Base-by-base conservation (phyloP, 768 basidiomycete genomes). In the Boletus sensibilis region DNA sequence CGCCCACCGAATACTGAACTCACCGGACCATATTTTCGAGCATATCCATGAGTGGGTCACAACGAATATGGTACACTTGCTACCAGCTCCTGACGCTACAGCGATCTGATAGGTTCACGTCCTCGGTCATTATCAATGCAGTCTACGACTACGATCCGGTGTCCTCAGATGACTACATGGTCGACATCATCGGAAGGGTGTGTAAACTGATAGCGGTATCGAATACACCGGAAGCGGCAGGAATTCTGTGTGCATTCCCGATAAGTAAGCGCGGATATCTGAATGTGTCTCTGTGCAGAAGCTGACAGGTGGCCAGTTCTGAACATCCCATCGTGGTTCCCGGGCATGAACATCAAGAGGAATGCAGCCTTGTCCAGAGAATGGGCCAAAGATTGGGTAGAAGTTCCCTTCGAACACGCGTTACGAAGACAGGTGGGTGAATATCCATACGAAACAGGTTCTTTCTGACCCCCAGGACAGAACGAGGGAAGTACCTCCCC, bases 41-140 rank as follows among this genome's bases (percentile, higher is more conserved):
- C 56, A 58, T 42, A 40, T 65, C 12, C 47, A 52, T 13, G 49
- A 57, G 62, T 64, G 33, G 16, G 57, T 55, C 25, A 38, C 13
- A 6, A 27, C 59, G 57, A 64, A 65, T 72, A 14, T 29, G 21
- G 9, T 27, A 41, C 9, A 11, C 20, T 20, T 25, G 42, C 27
- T 33, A 7, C 27, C 39, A 16, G 18, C 9, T 41, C 13, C 23
- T 53, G 35, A 53, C 10, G 9, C 23, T 2, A 12, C 37, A n/a
- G 41, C 12, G 7, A 46, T 45, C 20, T 35, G 29, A 44, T 46
- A 66, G 58, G 40, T 58, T 55, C 25, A 42, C 52, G 14, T 21
- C 65, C 62, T 58, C 74, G 61, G 72, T 76, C 50, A 64, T 69
- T 12, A 54, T 64, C 18, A 51, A 52, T 41, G 54, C 56, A 16